Evolutionary conservation across 331 rosid genomes (phyloP).

Genomic region (Malus hybrid): DNA sequence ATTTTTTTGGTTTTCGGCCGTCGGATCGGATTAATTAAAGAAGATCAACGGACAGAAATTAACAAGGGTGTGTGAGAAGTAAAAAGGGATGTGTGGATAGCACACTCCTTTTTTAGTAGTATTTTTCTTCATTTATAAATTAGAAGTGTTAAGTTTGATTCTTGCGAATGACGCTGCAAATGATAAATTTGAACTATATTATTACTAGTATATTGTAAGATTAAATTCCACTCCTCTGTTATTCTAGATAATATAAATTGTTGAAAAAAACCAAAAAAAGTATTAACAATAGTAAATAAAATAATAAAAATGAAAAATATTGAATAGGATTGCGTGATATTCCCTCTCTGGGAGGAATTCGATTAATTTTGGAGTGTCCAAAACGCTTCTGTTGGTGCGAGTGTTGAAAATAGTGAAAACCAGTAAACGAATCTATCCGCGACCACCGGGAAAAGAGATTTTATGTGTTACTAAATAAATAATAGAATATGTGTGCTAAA

Average conservation of each 20-base stretch:
- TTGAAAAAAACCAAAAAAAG: too few relatives aligned
- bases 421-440: background rate
- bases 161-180: accelerated
- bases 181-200: accelerated
- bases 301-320: background rate
- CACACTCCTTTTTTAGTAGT: too few relatives aligned
- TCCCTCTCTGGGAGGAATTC: background rate
- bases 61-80: too few relatives aligned
- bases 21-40: too few relatives aligned
- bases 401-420: background rate
- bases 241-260: too few relatives aligned
- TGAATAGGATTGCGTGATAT: conserved; percentile 31
- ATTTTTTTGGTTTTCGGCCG: too few relatives aligned
- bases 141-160: too few relatives aligned
- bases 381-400: background rate
- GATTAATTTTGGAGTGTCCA: conserved; percentile 1
- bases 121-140: too few relatives aligned
- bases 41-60: too few relatives aligned
- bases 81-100: too few relatives aligned
- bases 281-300: background rate
- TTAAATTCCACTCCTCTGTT: accelerated
- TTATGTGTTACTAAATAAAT: background rate
- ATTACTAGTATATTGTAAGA: accelerated
- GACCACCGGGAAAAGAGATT: background rate
- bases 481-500: too few relatives aligned